Percentiles rank a stretch among this genome's conserved stretches.
Evolutionary conservation across 1,139 yeast species (phyloP).

Genomic region (Blastobotrys proliferans): DNA sequence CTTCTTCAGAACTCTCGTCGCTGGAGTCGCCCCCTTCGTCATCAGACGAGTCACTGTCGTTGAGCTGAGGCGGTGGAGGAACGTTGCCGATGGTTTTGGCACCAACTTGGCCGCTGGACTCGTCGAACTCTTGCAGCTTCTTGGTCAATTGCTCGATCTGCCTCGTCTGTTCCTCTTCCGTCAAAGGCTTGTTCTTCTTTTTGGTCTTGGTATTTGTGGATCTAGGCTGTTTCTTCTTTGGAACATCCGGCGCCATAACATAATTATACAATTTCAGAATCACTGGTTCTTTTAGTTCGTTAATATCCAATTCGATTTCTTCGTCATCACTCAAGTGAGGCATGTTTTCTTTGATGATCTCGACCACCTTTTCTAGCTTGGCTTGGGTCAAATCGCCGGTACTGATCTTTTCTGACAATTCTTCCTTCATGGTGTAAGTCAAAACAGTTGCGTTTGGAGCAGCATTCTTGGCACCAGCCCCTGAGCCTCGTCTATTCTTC

Average conservation of each 20-base stretch:
- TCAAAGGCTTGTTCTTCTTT: constrained; percentile 51
- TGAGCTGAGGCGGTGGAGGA: neutral
- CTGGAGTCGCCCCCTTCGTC: constrained; percentile 17
- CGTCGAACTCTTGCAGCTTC: constrained; percentile 58
- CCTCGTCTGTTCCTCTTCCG: constrained; percentile 67
- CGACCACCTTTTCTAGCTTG: constrained; percentile 76
- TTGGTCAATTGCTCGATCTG: constrained; percentile 82
- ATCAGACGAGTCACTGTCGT: constrained; percentile 10
- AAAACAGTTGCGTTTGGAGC: constrained; percentile 15
- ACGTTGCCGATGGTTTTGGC: constrained; percentile 4
- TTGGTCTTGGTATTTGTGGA: constrained; percentile 32
- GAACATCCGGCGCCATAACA: constrained; percentile 54
- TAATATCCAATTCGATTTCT: constrained; percentile 94
- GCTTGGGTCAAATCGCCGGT: constrained; percentile 61
- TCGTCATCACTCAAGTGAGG: constrained; percentile 75
- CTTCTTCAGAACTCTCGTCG: constrained; percentile 23
- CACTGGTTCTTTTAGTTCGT: constrained; percentile 82
- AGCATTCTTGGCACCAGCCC: constrained; percentile 16
- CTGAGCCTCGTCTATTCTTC: constrained; percentile 12
- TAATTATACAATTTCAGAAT: constrained; percentile 77
- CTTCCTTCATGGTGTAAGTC: constrained; percentile 95
- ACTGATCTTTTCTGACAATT: constrained; percentile 80
- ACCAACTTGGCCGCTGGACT: constrained; percentile 1
- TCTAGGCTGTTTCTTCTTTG: constrained; percentile 26
- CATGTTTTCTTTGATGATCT: constrained; percentile 82